These are phyloP conservation scores for Moniliella sp. DNA, from an alignment of 1,284 basidiomycete genomes.

Conservation along the genomic window DNA sequence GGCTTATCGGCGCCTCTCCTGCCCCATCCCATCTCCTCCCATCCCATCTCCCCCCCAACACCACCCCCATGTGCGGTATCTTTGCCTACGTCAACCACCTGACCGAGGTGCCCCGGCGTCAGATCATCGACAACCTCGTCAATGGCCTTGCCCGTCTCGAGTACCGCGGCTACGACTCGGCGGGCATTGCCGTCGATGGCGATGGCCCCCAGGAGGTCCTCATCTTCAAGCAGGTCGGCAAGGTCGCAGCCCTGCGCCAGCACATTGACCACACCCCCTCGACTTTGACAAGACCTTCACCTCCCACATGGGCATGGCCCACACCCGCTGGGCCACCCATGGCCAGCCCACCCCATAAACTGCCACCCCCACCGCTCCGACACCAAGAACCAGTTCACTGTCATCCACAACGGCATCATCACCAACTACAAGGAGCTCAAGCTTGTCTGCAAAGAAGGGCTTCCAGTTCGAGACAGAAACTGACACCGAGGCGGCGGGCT, in stretches of 20 bases:
- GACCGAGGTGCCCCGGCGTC: constrained; percentile 47
- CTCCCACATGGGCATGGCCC: constrained; percentile 84
- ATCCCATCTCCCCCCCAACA: no score
- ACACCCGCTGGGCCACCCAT: constrained; percentile 98
- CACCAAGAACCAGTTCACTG: constrained; percentile 56
- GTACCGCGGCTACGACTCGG: constrained; percentile 95
- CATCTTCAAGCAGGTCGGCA: constrained; percentile 96
- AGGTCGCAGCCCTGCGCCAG: constrained; percentile 80
- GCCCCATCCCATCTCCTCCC: no score
- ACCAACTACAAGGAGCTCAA: constrained; percentile 78
- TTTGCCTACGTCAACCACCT: constrained; percentile 33
- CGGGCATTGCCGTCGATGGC: constrained; percentile 77
- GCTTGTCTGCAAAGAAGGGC: constrained; percentile 82
- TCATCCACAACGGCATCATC: constrained; percentile 98
- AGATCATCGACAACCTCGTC: constrained; percentile 72
- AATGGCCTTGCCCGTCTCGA: constrained; percentile 84
- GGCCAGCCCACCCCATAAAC: constrained; percentile 61
- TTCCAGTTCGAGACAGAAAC: constrained; percentile 88
- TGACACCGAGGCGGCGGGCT: constrained; percentile 88
- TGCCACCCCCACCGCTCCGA: constrained; percentile 90
- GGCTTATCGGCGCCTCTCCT: no score
- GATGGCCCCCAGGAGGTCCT: constrained; percentile 55
- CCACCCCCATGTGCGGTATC: no score
- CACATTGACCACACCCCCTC: constrained; percentile 56
- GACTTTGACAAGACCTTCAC: constrained; percentile 63